Evolutionary conservation across 163 green algal genomes (phyloP), one percentile per base, ranked within the genome.

Genomic region (Chlorella variabilis): DNA sequence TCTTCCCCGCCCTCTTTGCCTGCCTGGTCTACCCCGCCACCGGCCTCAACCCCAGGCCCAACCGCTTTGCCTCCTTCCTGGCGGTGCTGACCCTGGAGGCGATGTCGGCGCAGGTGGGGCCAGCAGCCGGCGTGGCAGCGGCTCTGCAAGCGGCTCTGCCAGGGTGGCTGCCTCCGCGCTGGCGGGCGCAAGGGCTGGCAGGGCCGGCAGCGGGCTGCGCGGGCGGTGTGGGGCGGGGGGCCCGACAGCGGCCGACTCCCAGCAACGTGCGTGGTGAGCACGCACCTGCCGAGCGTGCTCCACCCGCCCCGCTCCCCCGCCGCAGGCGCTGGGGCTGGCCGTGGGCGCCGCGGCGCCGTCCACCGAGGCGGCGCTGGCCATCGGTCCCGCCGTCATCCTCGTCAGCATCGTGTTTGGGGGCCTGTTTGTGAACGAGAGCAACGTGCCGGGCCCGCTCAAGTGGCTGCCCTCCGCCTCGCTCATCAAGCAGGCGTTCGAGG

Each of bases 331-430:
- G 61, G 96, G 96, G 9, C 88, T 99, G 63, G 89, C 95, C 0
- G 93, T 99, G 29, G 94, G 94, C 27, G 87, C 92, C 1, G 77
- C 94, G 17, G 93, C 95, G 0, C 94, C 96, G 36, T 93, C 78
- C 70, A 92, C 92, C 1, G 94, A 98, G 74, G 93, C 95, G 15
- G 95, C 96, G 3, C 84, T 96, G 51, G 95, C 93, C 45, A 92
- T 98, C n/a, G 96, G 95, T 3, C 96, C 96, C 1, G 93, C 93
- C 29, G 88, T 98, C 65, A 98, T 98, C 91, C 83, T 97, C 23
- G 83, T 99, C 33, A n/a, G 54, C 54, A 98, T 99, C 69, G 93
- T 99, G 39, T 98, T 98, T 82, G 95, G 96, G 1, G 95, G 96
- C 7, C 93, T 94, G 80, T 99, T 98, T 84, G 90, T 95, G 49